phyloP scores from a whole-genome alignment of 306 rosid species.

The Lithocarpus polystachyus region DNA sequence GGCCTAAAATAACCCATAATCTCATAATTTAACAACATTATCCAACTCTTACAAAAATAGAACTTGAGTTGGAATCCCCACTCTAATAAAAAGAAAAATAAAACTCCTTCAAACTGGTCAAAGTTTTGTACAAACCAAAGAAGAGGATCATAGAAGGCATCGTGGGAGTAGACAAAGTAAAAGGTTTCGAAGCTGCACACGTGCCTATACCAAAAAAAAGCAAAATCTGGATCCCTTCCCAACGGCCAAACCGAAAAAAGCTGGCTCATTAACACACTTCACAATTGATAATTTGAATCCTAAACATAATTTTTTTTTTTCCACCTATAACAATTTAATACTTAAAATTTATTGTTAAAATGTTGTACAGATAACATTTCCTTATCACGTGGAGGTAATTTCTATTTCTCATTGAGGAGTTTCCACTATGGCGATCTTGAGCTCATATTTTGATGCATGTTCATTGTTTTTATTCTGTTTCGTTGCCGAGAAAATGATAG shows the following conservation, averaged over 20 bases:
- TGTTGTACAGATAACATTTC: accelerated
- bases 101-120: too few relatives aligned
- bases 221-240: not conserved
- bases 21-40: too few relatives aligned
- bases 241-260: slow-evolving; percentile 70
- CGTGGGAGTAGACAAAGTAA: not conserved
- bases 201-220: slow-evolving; percentile 2
- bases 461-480: not conserved
- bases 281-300: not conserved
- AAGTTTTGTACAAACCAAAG: too few relatives aligned
- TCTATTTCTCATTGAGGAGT: not conserved
- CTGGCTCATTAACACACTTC: slow-evolving; percentile 36
- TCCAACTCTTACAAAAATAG: too few relatives aligned
- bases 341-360: accelerated
- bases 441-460: not conserved
- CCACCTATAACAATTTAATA: accelerated
- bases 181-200: not conserved
- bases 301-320: not conserved
- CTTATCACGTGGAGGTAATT: slow-evolving; percentile 28
- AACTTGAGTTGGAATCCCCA: too few relatives aligned
- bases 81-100: too few relatives aligned
- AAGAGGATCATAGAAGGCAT: slow-evolving; percentile 13
- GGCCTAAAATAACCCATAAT: too few relatives aligned
- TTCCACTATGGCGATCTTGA: not conserved
- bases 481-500: not conserved